Evolutionary conservation across 257 asterid species (phyloP), one percentile per base, ranked within the genome.

Genomic region (Solanum pinnatisectum): DNA sequence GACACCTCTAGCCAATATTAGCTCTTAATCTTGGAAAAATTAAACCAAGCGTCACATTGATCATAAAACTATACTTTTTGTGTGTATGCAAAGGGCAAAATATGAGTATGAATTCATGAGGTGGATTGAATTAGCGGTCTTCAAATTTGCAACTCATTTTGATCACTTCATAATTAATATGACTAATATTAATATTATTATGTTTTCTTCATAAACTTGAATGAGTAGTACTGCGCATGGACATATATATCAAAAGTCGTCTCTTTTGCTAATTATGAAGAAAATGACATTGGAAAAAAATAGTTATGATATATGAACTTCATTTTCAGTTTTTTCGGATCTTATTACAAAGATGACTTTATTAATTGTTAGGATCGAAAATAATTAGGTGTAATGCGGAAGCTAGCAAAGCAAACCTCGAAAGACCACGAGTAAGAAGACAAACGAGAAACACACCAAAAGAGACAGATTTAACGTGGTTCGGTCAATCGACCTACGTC

Each of bases 241-340:
- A 86, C 83, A 86, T 44, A 18, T 7, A 18, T 13, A 33, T 35
- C 74, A 30, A 8, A 76, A 71, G 11, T 72, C 37, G 85, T 83
- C 90, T 88, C 90, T 88, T 88, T 85, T 25, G 87, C 79, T 27
- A 20, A 46, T 68, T 68, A 13, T 20, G 35, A 84, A 89, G 92
- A 90, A 90, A 89, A 90, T 68, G 85, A 81, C 85, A 46, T 81
- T 81, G 65, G 30, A 27, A 81, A 25, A 15, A 27, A 27, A 60
- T 44, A 32, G 15, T 44, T 27, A 86, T 83, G 49, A 56, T 78
- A 35, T 25, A 70, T 30, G 77, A 63, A 37, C 67, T 88, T 90
- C 93, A 91, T 93, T 91, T 93, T 93, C 91, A 89, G 70, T 59
- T 60, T 42, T 78, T 77, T 16, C 67, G 27, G 16, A 8, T 81